Evolutionary conservation across 2,329 filamentous ascomycete genomes (phyloP).

Genomic region (Epicoccum sorghinum): DNA sequence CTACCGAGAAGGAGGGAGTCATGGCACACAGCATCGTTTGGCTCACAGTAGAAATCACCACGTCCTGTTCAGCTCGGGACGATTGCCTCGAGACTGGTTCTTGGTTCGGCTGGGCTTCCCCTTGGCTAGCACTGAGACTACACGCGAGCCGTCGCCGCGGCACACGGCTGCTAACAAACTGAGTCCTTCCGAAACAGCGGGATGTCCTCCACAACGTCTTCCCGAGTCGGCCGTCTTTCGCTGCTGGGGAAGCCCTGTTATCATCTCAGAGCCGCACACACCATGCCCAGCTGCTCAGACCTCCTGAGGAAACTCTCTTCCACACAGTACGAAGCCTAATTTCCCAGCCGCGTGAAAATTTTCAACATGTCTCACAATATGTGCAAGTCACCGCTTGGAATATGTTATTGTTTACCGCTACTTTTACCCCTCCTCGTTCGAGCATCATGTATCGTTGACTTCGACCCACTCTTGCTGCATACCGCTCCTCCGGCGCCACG

Average conservation of each 20-base stretch:
- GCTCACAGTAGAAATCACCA: slow-evolving; percentile 11
- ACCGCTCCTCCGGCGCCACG: slow-evolving; percentile 29
- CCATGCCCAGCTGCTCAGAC: slow-evolving; percentile 33
- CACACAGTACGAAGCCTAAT: slow-evolving; percentile 39
- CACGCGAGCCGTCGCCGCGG: slow-evolving; percentile 33
- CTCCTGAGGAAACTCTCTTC: slow-evolving; percentile 31
- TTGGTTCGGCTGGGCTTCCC: slow-evolving; percentile 11
- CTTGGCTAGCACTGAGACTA: slow-evolving; percentile 28
- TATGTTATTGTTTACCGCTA: slow-evolving; percentile 47
- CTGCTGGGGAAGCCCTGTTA: slow-evolving; percentile 39
- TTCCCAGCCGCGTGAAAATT: slow-evolving; percentile 44
- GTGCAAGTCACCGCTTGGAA: slow-evolving; percentile 29
- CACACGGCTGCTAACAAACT: slow-evolving; percentile 27
- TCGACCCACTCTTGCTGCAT: slow-evolving; percentile 39
- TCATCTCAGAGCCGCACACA: slow-evolving; percentile 44
- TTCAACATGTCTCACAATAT: slow-evolving; percentile 42
- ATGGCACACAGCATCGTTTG: slow-evolving; percentile 14
- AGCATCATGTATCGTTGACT: slow-evolving; percentile 12
- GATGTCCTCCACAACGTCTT: slow-evolving; percentile 41
- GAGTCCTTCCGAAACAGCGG: slow-evolving; percentile 32
- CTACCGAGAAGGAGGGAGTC: slow-evolving; percentile 20
- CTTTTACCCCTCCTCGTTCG: slow-evolving; percentile 21
- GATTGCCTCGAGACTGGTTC: slow-evolving; percentile 18
- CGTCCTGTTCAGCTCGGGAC: slow-evolving; percentile 24
- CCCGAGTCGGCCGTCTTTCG: slow-evolving; percentile 27